Conservation (phyloP, 2,329 filamentous ascomycete species). For the Aotearoamyces nothofagi region DNA sequence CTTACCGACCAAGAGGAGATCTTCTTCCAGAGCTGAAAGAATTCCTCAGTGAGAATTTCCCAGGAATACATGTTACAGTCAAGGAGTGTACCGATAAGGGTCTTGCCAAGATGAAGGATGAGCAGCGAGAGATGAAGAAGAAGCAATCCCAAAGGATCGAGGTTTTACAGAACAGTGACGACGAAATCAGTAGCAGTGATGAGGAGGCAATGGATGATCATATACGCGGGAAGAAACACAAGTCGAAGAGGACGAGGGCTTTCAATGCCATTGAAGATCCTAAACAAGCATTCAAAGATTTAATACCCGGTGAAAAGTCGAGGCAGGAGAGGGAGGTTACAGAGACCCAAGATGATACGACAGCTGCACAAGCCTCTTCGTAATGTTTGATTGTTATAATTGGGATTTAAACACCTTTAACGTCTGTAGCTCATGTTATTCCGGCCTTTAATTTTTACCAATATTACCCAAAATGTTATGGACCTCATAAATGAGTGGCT, state of each 20-base stretch:
- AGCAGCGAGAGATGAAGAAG: constrained; percentile 64
- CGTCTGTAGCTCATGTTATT: no score
- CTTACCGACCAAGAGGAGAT: constrained; percentile 73
- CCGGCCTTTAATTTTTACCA: no score
- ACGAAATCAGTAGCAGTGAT: constrained; percentile 17
- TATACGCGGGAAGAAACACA: constrained; percentile 11
- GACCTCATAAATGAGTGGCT: no score
- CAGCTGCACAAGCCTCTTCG: no score
- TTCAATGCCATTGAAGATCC: constrained; percentile 36
- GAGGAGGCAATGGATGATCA: constrained; percentile 19
- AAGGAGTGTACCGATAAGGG: constrained; percentile 68
- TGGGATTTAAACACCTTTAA: no score
- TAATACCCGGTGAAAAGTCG: not conserved
- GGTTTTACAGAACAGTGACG: constrained; percentile 37
- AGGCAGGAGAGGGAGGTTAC: not conserved
- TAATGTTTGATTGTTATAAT: no score
- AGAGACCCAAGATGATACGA: no score
- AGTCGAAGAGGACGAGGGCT: constrained; percentile 36
- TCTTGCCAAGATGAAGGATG: constrained; percentile 59
- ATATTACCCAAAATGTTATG: no score
- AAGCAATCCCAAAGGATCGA: constrained; percentile 33
- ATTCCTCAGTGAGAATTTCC: constrained; percentile 60
- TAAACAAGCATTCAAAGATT: constrained; percentile 5
- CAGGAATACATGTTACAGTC: constrained; percentile 57
- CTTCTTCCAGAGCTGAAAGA: constrained; percentile 55